These are phyloP conservation scores for Microstroma glucosiphilum DNA, from an alignment of 1,284 basidiomycete species.

Conservation along the genomic window DNA sequence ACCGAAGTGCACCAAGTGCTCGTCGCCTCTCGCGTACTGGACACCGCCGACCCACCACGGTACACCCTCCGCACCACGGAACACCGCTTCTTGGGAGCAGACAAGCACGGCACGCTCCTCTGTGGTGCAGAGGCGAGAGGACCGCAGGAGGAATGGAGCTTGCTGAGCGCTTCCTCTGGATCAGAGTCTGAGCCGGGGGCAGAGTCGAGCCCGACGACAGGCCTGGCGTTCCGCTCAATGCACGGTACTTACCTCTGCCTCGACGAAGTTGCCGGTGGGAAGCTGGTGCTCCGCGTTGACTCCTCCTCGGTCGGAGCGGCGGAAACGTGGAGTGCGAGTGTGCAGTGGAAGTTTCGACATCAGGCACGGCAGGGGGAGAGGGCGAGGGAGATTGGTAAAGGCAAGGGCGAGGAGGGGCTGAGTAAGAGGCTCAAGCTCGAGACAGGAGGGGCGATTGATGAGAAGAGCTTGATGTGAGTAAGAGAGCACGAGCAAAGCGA, in stretches of 20 bases:
- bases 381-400: conserved; percentile 1
- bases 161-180: not conserved
- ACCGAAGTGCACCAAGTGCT: conserved; percentile 15
- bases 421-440: not conserved
- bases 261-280: conserved; percentile 15
- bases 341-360: conserved; percentile 16
- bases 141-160: conserved; percentile 14
- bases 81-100: conserved; percentile 11
- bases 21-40: conserved; percentile 13
- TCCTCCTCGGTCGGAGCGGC: not conserved
- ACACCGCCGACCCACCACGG: conserved; percentile 4
- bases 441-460: not conserved
- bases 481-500: not conserved
- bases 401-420: not conserved
- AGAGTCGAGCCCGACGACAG: not conserved
- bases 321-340: not conserved
- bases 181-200: not conserved
- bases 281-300: conserved; percentile 15
- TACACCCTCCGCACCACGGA: conserved; percentile 13
- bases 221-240: not conserved
- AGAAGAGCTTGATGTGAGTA: not conserved
- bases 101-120: conserved; percentile 9
- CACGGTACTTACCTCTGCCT: conserved; percentile 10
- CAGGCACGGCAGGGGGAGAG: conserved; percentile 6
- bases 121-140: conserved; percentile 15